Conservation (phyloP, 2,329 filamentous ascomycete genomes). For the Spiromastix sp. region DNA sequence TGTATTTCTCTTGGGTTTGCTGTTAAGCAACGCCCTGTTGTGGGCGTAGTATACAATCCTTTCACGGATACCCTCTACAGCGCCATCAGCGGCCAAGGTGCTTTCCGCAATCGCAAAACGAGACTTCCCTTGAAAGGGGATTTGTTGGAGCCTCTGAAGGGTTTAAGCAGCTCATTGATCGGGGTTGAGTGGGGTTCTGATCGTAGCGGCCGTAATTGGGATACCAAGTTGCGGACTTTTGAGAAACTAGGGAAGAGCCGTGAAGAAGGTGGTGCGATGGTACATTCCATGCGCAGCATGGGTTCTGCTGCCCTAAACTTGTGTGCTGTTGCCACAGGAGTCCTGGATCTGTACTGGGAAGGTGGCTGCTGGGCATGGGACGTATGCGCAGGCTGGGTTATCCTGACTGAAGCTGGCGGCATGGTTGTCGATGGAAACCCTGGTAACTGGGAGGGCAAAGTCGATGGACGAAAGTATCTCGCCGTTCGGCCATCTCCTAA, state of each 20-base stretch:
- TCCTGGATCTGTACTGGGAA: conserved; percentile 55
- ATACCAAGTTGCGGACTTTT: conserved; percentile 47
- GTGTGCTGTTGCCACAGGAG: conserved; percentile 48
- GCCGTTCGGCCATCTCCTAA: conserved; percentile 26
- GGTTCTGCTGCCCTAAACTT: conserved; percentile 53
- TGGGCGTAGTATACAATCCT: conserved; percentile 53
- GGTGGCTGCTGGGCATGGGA: conserved; percentile 58
- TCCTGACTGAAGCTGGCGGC: conserved; percentile 50
- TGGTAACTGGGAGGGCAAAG: conserved; percentile 44
- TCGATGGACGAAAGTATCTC: conserved; percentile 48
- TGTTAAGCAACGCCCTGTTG: conserved; percentile 38
- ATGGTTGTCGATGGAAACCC: conserved; percentile 49
- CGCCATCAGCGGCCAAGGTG: conserved; percentile 45
- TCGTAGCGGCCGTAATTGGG: conserved; percentile 46
- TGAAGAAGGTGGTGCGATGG: conserved; percentile 50
- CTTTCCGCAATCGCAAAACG: conserved; percentile 33
- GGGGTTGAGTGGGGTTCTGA: conserved; percentile 54
- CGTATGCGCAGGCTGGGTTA: conserved; percentile 54
- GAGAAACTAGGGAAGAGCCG: conserved; percentile 36
- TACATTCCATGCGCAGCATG: conserved; percentile 46
- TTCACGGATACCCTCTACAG: conserved; percentile 47
- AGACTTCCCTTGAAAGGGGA: conserved; percentile 37
- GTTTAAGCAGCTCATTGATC: conserved; percentile 43
- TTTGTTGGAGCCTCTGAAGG: conserved; percentile 34
- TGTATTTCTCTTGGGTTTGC: conserved; percentile 50